Conservation (phyloP, 345 rosid genomes). For the Corchorus capsularis region DNA sequence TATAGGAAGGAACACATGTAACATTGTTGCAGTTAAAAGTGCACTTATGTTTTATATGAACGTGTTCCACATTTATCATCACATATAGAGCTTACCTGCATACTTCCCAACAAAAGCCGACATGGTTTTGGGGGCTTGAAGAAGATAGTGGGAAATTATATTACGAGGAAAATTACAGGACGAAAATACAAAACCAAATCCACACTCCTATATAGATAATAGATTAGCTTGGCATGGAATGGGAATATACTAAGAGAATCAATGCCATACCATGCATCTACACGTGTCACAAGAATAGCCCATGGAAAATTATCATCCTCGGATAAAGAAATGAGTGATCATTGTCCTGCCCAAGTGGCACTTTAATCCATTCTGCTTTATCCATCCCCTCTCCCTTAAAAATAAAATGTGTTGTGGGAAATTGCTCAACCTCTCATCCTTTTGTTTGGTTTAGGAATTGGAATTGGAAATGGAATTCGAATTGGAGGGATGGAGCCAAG, state of each 20-base stretch:
- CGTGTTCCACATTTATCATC: not conserved
- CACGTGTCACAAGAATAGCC: constrained; percentile 63
- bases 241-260: constrained; percentile 56
- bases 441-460: no score
- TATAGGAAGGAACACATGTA: not conserved
- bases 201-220: constrained; percentile 46
- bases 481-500: not conserved
- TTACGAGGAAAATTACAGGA: constrained; percentile 33
- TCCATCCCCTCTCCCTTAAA: not conserved
- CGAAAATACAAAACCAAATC: constrained; percentile 39
- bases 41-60: not conserved
- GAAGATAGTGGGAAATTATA: constrained; percentile 2
- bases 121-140: constrained; percentile 39
- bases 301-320: constrained; percentile 54
- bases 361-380: constrained; percentile 18
- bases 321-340: constrained; percentile 73
- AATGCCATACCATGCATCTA: constrained; percentile 14
- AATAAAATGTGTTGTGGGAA: constrained; percentile 24
- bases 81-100: constrained; percentile 53
- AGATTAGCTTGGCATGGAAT: constrained; percentile 39
- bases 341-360: constrained; percentile 46
- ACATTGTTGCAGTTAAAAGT: not conserved
- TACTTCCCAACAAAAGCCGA: constrained; percentile 91
- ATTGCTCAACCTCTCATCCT: constrained; percentile 25
- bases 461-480: no score